Evolutionary conservation across 345 rosid genomes (phyloP).

Genomic region (Pugionium dolabratum): DNA sequence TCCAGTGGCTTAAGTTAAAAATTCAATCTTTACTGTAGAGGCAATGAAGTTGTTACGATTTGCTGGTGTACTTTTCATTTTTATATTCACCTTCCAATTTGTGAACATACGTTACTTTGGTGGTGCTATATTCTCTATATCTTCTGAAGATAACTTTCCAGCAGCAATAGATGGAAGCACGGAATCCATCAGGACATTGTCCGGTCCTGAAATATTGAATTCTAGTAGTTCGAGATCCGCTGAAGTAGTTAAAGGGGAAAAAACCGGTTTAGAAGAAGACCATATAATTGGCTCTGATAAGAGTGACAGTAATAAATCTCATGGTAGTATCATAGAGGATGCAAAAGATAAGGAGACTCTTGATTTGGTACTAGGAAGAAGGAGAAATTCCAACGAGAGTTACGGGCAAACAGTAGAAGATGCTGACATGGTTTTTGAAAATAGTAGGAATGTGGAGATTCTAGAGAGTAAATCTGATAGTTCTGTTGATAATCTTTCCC

Average conservation of each 20-base stretch:
- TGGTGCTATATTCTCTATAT: conserved; percentile 44
- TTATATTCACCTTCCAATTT: conserved; percentile 52
- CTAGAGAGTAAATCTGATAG: conserved; percentile 32
- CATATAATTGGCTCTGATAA: conserved; percentile 26
- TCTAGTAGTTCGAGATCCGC: conserved; percentile 37
- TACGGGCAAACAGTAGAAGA: conserved; percentile 33
- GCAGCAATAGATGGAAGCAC: conserved; percentile 36
- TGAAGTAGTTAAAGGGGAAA: conserved; percentile 35
- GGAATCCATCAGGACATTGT: conserved; percentile 14
- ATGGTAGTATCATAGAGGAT: conserved; percentile 29
- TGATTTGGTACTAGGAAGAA: conserved; percentile 21
- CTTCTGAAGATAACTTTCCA: conserved; percentile 49
- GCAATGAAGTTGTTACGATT: conserved; percentile 57
- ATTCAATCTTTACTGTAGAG: conserved; percentile 20
- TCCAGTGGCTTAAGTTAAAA: background rate
- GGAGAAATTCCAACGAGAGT: conserved; percentile 27
- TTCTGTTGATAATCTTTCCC: conserved; percentile 34
- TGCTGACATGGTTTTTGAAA: conserved; percentile 21
- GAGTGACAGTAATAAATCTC: conserved; percentile 17
- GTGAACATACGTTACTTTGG: conserved; percentile 57
- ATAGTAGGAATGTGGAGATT: conserved; percentile 38
- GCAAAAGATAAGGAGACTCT: conserved; percentile 31
- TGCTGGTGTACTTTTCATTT: conserved; percentile 44
- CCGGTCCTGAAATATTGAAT: conserved; percentile 22
- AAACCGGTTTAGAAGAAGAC: conserved; percentile 35